Conservation (phyloP, 495 filamentous ascomycete genomes). For the Talaromyces adpressus region DNA sequence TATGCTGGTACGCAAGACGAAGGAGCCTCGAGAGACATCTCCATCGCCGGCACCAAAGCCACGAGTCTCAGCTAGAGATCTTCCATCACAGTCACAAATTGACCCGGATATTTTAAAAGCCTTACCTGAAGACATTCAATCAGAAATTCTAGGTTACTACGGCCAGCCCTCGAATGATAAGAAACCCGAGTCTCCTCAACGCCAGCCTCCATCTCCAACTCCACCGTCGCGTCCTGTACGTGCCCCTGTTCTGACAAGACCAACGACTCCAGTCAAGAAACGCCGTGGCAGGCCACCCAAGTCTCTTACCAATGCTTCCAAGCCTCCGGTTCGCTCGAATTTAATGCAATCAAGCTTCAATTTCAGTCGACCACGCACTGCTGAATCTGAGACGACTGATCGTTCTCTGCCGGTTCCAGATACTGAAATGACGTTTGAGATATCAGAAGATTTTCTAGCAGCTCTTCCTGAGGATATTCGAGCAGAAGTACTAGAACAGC, state of each 20-base stretch:
- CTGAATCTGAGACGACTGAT: constrained; percentile 4
- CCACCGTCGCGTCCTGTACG: constrained; percentile 22
- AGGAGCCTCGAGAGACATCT: constrained; percentile 23
- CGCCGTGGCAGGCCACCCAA: constrained; percentile 41
- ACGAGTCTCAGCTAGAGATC: constrained; percentile 13
- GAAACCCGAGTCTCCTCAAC: constrained; percentile 25
- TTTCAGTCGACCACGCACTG: constrained; percentile 20
- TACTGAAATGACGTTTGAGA: constrained; percentile 27
- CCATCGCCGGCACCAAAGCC: constrained; percentile 7
- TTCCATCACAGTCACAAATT: constrained; percentile 51
- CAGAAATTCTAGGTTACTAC: constrained; percentile 71
- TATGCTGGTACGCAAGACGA: constrained; percentile 51
- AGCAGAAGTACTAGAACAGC: constrained; percentile 66
- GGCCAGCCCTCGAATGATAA: constrained; percentile 11
- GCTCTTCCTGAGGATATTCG: constrained; percentile 78
- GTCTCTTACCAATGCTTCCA: constrained; percentile 27
- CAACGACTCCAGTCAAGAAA: constrained; percentile 51
- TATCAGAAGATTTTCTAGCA: constrained; percentile 68
- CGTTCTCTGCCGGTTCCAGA: constrained; percentile 15
- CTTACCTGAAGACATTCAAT: constrained; percentile 74
- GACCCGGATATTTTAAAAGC: constrained; percentile 70
- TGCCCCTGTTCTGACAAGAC: constrained; percentile 36
- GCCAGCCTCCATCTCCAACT: constrained; percentile 51
- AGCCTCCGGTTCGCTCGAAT: constrained; percentile 30
- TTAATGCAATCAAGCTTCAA: constrained; percentile 64